phyloP scores from a whole-genome alignment of 2,329 filamentous ascomycete species.

The Hirsutella thompsonii region DNA sequence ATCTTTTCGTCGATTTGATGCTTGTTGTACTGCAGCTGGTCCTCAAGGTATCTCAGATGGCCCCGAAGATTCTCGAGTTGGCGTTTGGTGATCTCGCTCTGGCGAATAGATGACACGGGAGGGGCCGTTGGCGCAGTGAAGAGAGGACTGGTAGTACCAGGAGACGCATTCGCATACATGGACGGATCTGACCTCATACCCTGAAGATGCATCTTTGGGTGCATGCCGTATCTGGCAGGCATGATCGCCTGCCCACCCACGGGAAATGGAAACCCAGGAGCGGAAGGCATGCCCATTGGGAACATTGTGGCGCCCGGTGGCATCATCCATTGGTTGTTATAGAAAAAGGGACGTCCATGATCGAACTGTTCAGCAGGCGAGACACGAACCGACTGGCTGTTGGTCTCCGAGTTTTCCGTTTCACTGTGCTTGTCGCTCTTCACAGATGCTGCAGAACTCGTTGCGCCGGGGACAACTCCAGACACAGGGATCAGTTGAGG shows the following conservation, averaged over 20 bases:
- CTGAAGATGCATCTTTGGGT: slow-evolving; percentile 12
- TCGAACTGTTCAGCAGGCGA: slow-evolving; percentile 33
- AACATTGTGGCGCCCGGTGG: slow-evolving; percentile 13
- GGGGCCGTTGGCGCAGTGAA: slow-evolving; percentile 16
- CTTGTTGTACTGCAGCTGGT: slow-evolving; percentile 47
- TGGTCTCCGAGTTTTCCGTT: slow-evolving; percentile 16
- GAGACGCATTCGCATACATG: slow-evolving; percentile 6
- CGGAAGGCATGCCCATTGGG: slow-evolving; percentile 15
- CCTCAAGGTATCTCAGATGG: slow-evolving; percentile 43
- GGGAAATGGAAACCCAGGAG: slow-evolving; percentile 14
- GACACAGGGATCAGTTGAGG: slow-evolving; percentile 11
- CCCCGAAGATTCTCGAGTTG: slow-evolving; percentile 38
- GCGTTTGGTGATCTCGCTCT: slow-evolving; percentile 47
- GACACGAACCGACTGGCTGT: slow-evolving; percentile 16
- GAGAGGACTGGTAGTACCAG: slow-evolving; percentile 7
- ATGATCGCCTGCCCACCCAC: slow-evolving; percentile 12
- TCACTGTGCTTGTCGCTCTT: slow-evolving; percentile 18
- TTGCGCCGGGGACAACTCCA: slow-evolving; percentile 6
- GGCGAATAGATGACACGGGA: slow-evolving; percentile 44
- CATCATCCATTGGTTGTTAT: slow-evolving; percentile 31
- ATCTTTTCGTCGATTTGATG: slow-evolving; percentile 47
- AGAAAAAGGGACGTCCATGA: slow-evolving; percentile 27
- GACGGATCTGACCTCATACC: slow-evolving; percentile 6
- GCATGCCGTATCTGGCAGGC: slow-evolving; percentile 7
- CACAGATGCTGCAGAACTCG: slow-evolving; percentile 9